These are phyloP conservation scores for Polytolypa hystricis DNA, from an alignment of 2,329 filamentous ascomycete genomes.

Conservation along the genomic window DNA sequence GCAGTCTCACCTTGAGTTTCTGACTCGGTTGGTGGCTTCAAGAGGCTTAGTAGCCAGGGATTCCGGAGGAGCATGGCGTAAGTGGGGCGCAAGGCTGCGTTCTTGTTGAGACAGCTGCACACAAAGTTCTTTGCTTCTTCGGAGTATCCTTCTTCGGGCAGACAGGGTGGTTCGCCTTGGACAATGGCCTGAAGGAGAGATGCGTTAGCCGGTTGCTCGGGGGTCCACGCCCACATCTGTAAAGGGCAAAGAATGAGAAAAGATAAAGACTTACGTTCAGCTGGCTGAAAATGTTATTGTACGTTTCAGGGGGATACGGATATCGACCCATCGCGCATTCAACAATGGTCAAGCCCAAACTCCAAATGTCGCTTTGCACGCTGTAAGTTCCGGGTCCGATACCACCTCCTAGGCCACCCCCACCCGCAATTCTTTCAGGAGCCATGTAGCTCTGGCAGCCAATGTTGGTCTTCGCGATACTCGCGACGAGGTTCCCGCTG, in stretches of 20 bases:
- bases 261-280: constrained; percentile 61
- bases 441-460: constrained; percentile 99
- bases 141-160: constrained; percentile 70
- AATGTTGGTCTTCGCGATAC: constrained; percentile 97
- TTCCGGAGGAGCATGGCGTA: constrained; percentile 85
- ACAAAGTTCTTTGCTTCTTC: constrained; percentile 78
- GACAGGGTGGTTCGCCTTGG: constrained; percentile 83
- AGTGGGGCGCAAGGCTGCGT: constrained; percentile 81
- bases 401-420: constrained; percentile 58
- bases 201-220: constrained; percentile 12
- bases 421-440: constrained; percentile 83
- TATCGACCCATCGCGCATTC: constrained; percentile 92
- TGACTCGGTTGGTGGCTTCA: constrained; percentile 62
- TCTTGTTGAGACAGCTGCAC: constrained; percentile 79
- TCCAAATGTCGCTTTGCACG: constrained; percentile 98
- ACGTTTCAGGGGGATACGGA: constrained; percentile 93
- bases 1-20: neutral
- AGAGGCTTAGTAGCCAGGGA: constrained; percentile 68
- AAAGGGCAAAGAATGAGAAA: neutral
- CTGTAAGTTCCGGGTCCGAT: constrained; percentile 87
- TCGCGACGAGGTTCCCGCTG: constrained; percentile 89
- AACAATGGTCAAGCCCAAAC: constrained; percentile 83
- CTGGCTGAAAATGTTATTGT: constrained; percentile 96
- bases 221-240: neutral
- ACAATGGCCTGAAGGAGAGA: constrained; percentile 67